Evolutionary conservation across 495 filamentous ascomycete species (phyloP).

Genomic region (Podospora pseudoanserina): DNA sequence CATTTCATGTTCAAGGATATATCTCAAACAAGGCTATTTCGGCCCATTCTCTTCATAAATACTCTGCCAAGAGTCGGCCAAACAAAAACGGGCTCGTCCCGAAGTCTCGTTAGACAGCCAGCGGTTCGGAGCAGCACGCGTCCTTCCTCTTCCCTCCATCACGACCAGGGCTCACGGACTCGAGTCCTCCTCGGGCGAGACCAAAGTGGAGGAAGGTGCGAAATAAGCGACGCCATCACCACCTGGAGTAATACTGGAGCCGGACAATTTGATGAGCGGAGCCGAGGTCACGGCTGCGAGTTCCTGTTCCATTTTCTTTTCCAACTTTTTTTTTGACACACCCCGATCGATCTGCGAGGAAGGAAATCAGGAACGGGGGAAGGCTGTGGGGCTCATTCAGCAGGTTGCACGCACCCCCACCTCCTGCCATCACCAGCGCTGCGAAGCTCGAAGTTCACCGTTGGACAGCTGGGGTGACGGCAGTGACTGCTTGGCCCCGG

Average conservation of each 20-base stretch:
- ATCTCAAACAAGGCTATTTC: background rate
- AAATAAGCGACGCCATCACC: background rate
- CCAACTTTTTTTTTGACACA: background rate
- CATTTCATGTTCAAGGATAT: background rate
- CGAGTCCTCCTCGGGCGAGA: background rate
- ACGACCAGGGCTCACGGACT: background rate
- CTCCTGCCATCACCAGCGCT: background rate
- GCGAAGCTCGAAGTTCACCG: background rate
- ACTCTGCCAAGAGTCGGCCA: background rate
- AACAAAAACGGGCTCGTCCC: background rate
- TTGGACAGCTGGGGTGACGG: background rate
- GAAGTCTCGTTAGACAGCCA: background rate
- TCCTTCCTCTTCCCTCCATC: background rate
- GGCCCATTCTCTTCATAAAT: background rate
- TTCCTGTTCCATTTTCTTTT: background rate
- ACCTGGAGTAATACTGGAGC: background rate
- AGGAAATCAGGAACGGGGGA: constrained; percentile 8
- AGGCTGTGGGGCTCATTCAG: constrained; percentile 7
- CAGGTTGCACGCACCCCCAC: constrained; percentile 2
- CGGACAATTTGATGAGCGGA: background rate
- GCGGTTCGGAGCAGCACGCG: background rate
- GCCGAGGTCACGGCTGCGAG: background rate
- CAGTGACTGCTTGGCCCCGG: constrained; percentile 1
- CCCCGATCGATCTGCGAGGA: background rate
- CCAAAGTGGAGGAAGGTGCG: background rate